Base-by-base conservation (phyloP, 2,329 filamentous ascomycete species). In the Scedosporium aurantiacum region DNA sequence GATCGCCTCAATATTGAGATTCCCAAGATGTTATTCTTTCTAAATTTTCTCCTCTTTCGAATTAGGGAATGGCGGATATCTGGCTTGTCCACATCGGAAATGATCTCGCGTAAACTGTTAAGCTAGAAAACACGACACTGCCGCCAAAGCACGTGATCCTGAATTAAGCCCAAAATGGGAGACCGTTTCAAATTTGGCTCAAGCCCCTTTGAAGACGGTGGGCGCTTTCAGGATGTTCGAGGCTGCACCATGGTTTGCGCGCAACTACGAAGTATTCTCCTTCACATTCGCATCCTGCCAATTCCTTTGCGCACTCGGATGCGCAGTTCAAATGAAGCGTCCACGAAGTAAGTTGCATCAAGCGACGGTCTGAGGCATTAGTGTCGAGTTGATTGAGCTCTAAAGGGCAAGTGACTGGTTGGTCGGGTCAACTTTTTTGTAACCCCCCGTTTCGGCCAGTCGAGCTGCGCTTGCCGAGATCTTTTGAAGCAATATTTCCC, bases 401-500 rank as follows among this genome's bases (percentile, higher is more conserved):
- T 50, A 50, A 23, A 54, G 23, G 43, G 32, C 8, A 32, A 43
- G 23, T 25, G 58, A 60, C 58, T 60, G 43, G 43, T 52, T 50
- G 43, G 28, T 60, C 43, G 58, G 58, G 16, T 52, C 43, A 37
- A 52, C 50, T 16, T 60, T 60, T 60, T 60, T 18, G 37, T 32
- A 52, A 60, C 58, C 58, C n/a, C 57, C 58, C 58, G 58, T 60
- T 60, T 60, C 58, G 58, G 58, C 43, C 43, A 50, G 6, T 52
- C 25, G 28, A 28, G 25, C 43, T 60, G 45, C 43, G 23, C 16
- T 50, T 28, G 57, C 57, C 57, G 37, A 58, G 43, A 28, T 60
- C 25, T 23, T 60, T 52, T 60, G 23, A 50, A 60, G 50, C 50
- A 54, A 54, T 54, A 27, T 23, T 27, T 54, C 50, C 50, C 50